Evolutionary conservation across 345 rosid genomes (phyloP).

Genomic region (Syzygium oleosum): DNA sequence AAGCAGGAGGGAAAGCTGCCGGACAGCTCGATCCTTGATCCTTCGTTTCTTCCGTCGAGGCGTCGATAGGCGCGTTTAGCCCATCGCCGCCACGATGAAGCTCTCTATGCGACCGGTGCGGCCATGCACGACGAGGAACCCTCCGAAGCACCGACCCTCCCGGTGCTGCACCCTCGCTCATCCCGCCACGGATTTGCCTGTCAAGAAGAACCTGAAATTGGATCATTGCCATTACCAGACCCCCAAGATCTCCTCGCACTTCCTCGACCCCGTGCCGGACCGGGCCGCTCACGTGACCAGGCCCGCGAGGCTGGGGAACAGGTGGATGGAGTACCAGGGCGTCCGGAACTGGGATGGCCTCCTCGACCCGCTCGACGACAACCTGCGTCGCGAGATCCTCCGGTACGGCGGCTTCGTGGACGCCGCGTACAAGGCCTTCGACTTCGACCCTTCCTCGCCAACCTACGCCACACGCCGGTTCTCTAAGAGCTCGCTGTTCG

Average conservation of each 20-base stretch:
- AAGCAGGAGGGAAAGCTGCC: neutral
- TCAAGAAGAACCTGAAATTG: neutral
- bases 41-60: neutral
- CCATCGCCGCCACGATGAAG: neutral
- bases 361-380: conserved; percentile 82
- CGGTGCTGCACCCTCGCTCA: neutral
- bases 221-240: neutral
- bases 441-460: conserved; percentile 63
- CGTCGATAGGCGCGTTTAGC: neutral
- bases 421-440: conserved; percentile 68
- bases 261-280: neutral
- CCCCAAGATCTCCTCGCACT: neutral
- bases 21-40: neutral
- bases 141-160: neutral
- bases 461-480: conserved; percentile 52
- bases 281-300: neutral
- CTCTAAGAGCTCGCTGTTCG: conserved; percentile 43
- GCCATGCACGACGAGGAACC: neutral
- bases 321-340: conserved; percentile 65
- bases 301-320: conserved; percentile 13
- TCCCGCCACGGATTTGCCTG: neutral
- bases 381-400: conserved; percentile 62
- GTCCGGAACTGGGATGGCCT: conserved; percentile 51
- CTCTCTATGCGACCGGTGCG: neutral
- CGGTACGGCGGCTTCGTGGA: conserved; percentile 82